phyloP scores from a whole-genome alignment of 2,329 filamentous ascomycete species.

The Calonectria crousiana region DNA sequence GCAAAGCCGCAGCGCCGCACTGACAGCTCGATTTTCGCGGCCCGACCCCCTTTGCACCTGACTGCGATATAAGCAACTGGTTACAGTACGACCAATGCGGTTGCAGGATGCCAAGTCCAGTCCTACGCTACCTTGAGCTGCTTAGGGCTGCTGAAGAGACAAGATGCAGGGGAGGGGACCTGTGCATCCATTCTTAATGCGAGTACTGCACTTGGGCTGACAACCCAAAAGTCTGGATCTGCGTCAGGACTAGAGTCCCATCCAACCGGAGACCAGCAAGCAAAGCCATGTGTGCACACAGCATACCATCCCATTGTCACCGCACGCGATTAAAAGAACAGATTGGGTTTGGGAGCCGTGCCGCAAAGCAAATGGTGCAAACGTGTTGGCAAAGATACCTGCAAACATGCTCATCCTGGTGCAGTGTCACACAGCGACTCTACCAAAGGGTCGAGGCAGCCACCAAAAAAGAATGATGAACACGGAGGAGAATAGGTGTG shows the following conservation, averaged over 20 bases:
- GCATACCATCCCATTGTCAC: not conserved
- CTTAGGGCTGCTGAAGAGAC: not conserved
- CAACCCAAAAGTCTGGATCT: conserved; percentile 5
- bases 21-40: not conserved
- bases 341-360: not conserved
- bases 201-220: not conserved
- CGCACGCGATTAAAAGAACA: not conserved
- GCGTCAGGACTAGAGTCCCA: not conserved
- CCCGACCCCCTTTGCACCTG: not conserved
- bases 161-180: not conserved
- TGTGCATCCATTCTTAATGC: conserved; percentile 2
- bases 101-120: not conserved
- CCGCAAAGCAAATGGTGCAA: not conserved
- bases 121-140: not conserved
- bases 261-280: conserved; percentile 3
- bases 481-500: not conserved
- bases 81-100: not conserved
- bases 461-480: not conserved
- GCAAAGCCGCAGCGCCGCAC: not conserved
- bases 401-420: not conserved
- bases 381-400: not conserved
- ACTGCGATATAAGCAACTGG: not conserved
- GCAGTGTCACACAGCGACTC: not conserved
- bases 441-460: not conserved
- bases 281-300: not conserved